Evolutionary conservation across 2,329 filamentous ascomycete genomes (phyloP).

Genomic region (Metarhizium humberi): DNA sequence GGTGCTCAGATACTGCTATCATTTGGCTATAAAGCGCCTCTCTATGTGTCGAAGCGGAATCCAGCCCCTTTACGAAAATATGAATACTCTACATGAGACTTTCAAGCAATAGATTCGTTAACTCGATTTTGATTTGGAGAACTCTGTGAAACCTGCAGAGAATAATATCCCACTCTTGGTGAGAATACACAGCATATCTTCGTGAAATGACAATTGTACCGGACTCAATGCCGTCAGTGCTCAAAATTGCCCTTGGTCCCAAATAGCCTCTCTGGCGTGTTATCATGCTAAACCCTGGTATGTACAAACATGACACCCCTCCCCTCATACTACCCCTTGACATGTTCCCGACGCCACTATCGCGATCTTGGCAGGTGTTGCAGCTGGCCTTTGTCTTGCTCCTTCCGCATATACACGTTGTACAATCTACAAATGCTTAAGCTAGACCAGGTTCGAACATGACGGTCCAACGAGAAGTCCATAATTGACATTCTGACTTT

Average conservation of each 20-base stretch:
- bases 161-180: too few relatives aligned
- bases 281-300: background rate
- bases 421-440: background rate
- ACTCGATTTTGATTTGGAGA: too few relatives aligned
- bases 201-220: too few relatives aligned
- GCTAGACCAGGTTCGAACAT: background rate
- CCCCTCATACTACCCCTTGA: background rate
- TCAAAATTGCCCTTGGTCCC: background rate
- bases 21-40: too few relatives aligned
- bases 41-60: too few relatives aligned
- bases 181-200: too few relatives aligned
- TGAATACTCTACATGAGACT: too few relatives aligned
- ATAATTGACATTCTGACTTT: background rate
- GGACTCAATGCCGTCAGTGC: background rate
- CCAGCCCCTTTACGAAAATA: too few relatives aligned
- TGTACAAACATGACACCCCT: background rate
- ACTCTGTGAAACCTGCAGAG: too few relatives aligned
- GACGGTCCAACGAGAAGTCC: background rate
- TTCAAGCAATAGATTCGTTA: too few relatives aligned
- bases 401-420: background rate
- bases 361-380: background rate
- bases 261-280: background rate
- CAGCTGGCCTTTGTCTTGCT: background rate
- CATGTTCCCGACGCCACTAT: background rate
- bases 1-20: too few relatives aligned